A percentile compares a stretch with the other conserved stretches of the same genome.
These are phyloP conservation scores for Yamadazyma jaroonii DNA, from an alignment of 1,139 yeast species.

Conservation along the genomic window DNA sequence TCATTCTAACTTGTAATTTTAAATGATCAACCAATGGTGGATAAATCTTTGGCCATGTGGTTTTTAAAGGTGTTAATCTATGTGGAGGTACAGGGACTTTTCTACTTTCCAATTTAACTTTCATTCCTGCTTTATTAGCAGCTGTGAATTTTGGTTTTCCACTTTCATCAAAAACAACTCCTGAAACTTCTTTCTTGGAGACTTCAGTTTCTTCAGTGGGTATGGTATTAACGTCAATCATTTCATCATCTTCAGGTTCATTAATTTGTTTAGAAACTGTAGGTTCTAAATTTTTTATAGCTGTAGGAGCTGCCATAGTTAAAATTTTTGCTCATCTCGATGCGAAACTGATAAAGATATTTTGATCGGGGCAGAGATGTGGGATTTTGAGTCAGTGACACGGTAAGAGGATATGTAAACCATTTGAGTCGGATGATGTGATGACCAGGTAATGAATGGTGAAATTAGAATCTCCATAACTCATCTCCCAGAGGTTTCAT, in stretches of 20 bases:
- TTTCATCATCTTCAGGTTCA: conserved; percentile 48
- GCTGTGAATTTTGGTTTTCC: conserved; percentile 89
- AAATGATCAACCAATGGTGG: conserved; percentile 95
- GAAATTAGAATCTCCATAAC: no score
- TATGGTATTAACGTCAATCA: conserved; percentile 59
- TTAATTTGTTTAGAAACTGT: background rate
- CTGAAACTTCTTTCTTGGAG: conserved; percentile 36
- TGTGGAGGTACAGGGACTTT: conserved; percentile 96
- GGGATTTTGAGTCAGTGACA: no score
- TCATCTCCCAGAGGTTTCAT: no score
- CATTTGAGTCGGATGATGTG: no score
- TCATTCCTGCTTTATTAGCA: conserved; percentile 62
- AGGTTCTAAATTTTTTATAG: conserved; percentile 25
- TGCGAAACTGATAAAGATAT: background rate
- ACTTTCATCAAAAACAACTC: conserved; percentile 75
- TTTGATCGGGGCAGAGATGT: no score
- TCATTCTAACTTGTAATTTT: conserved; percentile 95
- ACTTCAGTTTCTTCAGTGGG: conserved; percentile 23
- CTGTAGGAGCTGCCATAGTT: conserved; percentile 77
- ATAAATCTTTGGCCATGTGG: conserved; percentile 88
- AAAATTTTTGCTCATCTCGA: conserved; percentile 18
- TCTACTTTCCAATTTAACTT: conserved; percentile 79
- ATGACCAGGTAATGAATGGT: no score
- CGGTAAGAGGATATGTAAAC: no score
- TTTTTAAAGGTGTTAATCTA: conserved; percentile 88